phyloP scores from a whole-genome alignment of 805 yeast genomes.

The Pichia cephalocereana region DNA sequence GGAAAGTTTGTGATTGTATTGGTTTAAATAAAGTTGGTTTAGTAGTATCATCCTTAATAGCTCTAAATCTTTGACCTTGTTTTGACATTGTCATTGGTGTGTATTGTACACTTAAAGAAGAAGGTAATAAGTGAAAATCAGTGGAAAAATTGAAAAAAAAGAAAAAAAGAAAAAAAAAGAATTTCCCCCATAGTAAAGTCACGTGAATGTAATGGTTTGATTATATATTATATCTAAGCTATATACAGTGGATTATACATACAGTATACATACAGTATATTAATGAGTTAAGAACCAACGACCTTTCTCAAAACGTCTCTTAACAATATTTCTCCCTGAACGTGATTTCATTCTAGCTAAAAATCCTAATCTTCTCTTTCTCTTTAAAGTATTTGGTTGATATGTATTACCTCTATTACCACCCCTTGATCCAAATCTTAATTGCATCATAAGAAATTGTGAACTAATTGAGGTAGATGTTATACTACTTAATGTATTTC shows the following conservation, averaged over 20 bases:
- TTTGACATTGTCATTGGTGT: slow-evolving; percentile 6
- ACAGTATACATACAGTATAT: not conserved
- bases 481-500: too few relatives aligned
- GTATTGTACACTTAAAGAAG: too few relatives aligned
- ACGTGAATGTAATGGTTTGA: too few relatives aligned
- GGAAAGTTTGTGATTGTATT: slow-evolving; percentile 10
- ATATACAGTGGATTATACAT: too few relatives aligned
- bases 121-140: too few relatives aligned
- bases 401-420: slow-evolving; percentile 90
- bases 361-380: slow-evolving; percentile 88
- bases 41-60: slow-evolving; percentile 8
- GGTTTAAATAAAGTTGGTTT: slow-evolving; percentile 10
- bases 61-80: slow-evolving; percentile 8
- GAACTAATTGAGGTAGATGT: too few relatives aligned
- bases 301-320: slow-evolving; percentile 77
- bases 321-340: slow-evolving; percentile 70
- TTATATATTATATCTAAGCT: too few relatives aligned
- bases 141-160: too few relatives aligned
- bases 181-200: too few relatives aligned
- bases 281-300: slow-evolving; percentile 88
- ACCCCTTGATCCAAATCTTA: slow-evolving; percentile 38
- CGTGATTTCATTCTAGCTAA: slow-evolving; percentile 70
- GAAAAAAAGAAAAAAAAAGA: too few relatives aligned
- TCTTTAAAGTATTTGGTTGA: slow-evolving; percentile 84
- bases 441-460: not conserved